Percentiles rank a stretch among this genome's conserved stretches.
Evolutionary conservation across 2,329 filamentous ascomycete species (phyloP).

Genomic region (Hortaea werneckii): DNA sequence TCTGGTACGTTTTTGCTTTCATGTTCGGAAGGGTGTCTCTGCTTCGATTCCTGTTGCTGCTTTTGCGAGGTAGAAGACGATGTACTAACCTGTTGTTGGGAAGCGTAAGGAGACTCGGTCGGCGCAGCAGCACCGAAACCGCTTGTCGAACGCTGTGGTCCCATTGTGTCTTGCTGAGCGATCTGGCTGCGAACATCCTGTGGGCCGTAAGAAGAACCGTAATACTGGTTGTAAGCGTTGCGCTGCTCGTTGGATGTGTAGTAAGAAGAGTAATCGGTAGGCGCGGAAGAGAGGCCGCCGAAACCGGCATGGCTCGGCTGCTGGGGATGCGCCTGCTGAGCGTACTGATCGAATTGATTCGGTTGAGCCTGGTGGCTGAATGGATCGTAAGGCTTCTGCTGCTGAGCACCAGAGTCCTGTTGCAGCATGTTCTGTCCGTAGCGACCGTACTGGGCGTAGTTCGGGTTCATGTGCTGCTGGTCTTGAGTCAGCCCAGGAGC

Average conservation of each 20-base stretch:
- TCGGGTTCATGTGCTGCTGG: constrained; percentile 32
- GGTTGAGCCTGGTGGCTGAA: constrained; percentile 65
- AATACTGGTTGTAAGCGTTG: constrained; percentile 61
- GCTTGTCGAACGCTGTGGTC: constrained; percentile 67
- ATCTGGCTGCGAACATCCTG: constrained; percentile 21
- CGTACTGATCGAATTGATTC: constrained; percentile 38
- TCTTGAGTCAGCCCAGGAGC: constrained; percentile 43
- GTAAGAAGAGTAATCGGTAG: constrained; percentile 73
- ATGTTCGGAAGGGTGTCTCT: background rate
- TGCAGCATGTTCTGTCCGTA: constrained; percentile 51
- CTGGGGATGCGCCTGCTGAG: constrained; percentile 46
- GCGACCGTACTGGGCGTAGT: constrained; percentile 57
- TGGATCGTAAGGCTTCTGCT: constrained; percentile 80
- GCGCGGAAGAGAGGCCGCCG: constrained; percentile 61
- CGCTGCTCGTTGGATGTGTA: constrained; percentile 69
- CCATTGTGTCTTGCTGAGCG: constrained; percentile 60
- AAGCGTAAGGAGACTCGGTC: constrained; percentile 50
- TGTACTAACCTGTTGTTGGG: constrained; percentile 42
- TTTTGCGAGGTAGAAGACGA: constrained; percentile 1
- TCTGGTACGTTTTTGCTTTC: too few species aligned
- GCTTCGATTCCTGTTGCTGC: background rate
- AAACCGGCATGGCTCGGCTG: constrained; percentile 49
- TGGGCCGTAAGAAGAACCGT: constrained; percentile 47
- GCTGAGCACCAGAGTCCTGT: constrained; percentile 50
- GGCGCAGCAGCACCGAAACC: constrained; percentile 57